These are phyloP conservation scores for Coccinonectria pachysandricola DNA, from an alignment of 2,329 filamentous ascomycete genomes.

Conservation along the genomic window DNA sequence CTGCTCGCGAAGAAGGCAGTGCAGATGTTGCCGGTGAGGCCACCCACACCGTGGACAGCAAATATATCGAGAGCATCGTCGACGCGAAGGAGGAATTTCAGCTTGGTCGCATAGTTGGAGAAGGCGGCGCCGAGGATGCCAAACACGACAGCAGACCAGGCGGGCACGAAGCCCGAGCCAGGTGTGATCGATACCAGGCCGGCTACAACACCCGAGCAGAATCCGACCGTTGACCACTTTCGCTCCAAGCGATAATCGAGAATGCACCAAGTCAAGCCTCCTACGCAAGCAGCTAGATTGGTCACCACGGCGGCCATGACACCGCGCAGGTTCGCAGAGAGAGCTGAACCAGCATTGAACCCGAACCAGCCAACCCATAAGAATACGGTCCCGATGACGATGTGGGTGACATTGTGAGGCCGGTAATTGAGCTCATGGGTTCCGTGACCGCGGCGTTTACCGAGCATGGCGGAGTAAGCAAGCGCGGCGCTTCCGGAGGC, in stretches of 20 bases:
- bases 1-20: conserved; percentile 78
- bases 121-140: conserved; percentile 65
- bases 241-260: conserved; percentile 80
- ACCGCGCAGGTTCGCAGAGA: conserved; percentile 71
- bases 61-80: conserved; percentile 88
- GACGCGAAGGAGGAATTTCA: conserved; percentile 72
- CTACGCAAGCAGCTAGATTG: conserved; percentile 73
- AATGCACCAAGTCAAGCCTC: conserved; percentile 81
- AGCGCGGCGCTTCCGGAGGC: conserved; percentile 72
- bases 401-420: conserved; percentile 86
- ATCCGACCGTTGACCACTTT: conserved; percentile 89
- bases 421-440: conserved; percentile 86
- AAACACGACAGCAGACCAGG: conserved; percentile 74
- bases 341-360: conserved; percentile 80
- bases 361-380: conserved; percentile 95
- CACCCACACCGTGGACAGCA: conserved; percentile 70
- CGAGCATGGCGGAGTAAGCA: conserved; percentile 85
- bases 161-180: conserved; percentile 69
- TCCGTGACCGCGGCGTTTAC: conserved; percentile 73
- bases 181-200: conserved; percentile 84
- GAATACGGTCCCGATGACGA: conserved; percentile 86
- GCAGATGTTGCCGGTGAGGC: conserved; percentile 66
- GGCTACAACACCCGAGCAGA: conserved; percentile 83
- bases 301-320: conserved; percentile 82
- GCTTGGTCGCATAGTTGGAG: conserved; percentile 84